Evolutionary conservation across 2,329 filamentous ascomycete species (phyloP).

Genomic region (Trichothecium sympodiale): DNA sequence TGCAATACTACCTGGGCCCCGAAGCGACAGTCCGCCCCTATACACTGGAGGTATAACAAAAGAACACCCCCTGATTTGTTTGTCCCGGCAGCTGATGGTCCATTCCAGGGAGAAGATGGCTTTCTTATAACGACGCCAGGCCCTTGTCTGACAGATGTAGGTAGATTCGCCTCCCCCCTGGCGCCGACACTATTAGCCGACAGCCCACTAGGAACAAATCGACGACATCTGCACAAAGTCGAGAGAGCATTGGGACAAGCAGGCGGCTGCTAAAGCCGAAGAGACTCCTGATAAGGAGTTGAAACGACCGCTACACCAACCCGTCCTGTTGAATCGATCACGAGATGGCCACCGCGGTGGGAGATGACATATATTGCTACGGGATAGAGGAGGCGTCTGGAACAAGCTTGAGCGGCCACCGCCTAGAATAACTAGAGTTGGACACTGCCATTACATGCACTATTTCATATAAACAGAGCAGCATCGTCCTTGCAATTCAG

Average conservation of each 20-base stretch:
- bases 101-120: slow-evolving; percentile 45
- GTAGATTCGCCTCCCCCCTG: slow-evolving; percentile 9
- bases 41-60: slow-evolving; percentile 44
- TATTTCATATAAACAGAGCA: too few species aligned
- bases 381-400: too few species aligned
- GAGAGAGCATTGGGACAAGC: slow-evolving; percentile 43
- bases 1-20: slow-evolving; percentile 47
- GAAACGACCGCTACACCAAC: slow-evolving; percentile 46
- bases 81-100: too few species aligned
- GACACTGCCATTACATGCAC: too few species aligned
- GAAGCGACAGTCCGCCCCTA: slow-evolving; percentile 46
- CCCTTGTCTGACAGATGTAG: slow-evolving; percentile 47
- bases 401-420: too few species aligned
- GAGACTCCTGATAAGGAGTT: slow-evolving; percentile 36
- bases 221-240: slow-evolving; percentile 51
- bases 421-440: too few species aligned
- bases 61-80: too few species aligned
- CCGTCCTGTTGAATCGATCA: slow-evolving; percentile 35
- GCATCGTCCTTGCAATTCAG: too few species aligned
- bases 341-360: slow-evolving; percentile 1
- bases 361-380: neutral
- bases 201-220: slow-evolving; percentile 47
- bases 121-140: slow-evolving; percentile 49
- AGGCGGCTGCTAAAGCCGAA: slow-evolving; percentile 37
- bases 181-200: neutral